Percentiles rank a stretch among this genome's conserved stretches.
phyloP scores from a whole-genome alignment of 306 rosid species.

The Glycine soja region DNA sequence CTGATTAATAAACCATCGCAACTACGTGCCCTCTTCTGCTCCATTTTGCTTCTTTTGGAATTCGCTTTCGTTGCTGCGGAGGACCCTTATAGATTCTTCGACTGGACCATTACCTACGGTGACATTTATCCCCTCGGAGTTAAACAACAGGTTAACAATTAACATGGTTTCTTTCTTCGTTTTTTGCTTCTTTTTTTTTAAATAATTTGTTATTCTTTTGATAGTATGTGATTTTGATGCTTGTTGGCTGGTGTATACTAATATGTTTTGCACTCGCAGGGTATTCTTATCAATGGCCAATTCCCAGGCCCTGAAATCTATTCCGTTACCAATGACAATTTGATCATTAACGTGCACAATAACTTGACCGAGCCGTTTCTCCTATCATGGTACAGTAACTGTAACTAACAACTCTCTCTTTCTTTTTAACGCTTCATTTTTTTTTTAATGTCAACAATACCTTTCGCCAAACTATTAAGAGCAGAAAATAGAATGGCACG shows the following conservation, averaged over 20 bases:
- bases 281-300: conserved; percentile 85
- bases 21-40: conserved; percentile 29
- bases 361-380: conserved; percentile 85
- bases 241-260: neutral
- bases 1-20: conserved; percentile 20
- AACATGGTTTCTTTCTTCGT: neutral
- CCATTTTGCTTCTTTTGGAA: conserved; percentile 37
- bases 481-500: neutral
- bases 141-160: conserved; percentile 79
- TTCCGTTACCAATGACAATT: conserved; percentile 84
- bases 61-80: conserved; percentile 49
- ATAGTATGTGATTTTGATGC: neutral
- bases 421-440: neutral
- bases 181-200: no score
- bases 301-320: conserved; percentile 88
- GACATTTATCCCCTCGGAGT: conserved; percentile 79
- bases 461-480: neutral
- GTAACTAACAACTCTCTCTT: neutral
- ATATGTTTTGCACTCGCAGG: conserved; percentile 54
- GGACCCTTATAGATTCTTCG: conserved; percentile 76
- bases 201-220: neutral
- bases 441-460: neutral
- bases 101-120: conserved; percentile 81
- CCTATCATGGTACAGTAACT: conserved; percentile 65
- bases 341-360: conserved; percentile 80